Base-by-base conservation (phyloP, 352 stramenopile species). In the Pythium scleroteichum region DNA sequence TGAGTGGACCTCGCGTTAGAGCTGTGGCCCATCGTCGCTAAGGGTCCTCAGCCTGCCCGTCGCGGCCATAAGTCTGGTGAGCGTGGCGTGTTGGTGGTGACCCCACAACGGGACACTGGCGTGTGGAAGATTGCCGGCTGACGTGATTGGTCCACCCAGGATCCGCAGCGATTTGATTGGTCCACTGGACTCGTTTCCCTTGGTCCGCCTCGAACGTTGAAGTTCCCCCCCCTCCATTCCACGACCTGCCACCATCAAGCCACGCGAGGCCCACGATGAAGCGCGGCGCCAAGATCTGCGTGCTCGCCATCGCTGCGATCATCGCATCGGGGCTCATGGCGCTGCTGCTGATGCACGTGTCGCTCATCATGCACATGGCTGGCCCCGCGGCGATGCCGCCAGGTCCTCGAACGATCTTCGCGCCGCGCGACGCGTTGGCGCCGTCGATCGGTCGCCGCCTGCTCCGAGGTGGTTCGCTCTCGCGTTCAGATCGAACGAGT, bases 261-360 rank as follows among this genome's bases (percentile, higher is more conserved):
- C 40, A 20, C 3, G 10, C 45, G 22, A 27, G 10, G 22, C 2
- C 46, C 17, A 54, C 8, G n/a, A 59, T 59, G 52, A 59, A 59
- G 40, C 52, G 52, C 40, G 52, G 52, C 39, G 40, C 40, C 38
- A 59, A 59, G 40, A 41, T 59, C 52, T 40, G 39, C n/a, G 38
- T 41, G 26, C 52, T 59, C 52, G 39, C 17, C 17, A 8, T 50
- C 40, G 24, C 27, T 23, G 26, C 23, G 2, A 10, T 51, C 26
- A 2, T 59, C 14, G 24, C 26, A 3, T 42, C 52, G 52, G 52
- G 23, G n/a, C 22, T 42, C 17, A 27, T 50, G 39, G n/a, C 27
- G 24, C 49, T 59, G 4, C 24, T 59, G 24, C 1, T 59, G 17
- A 59, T 42, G 39, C 41, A 51, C 40, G 10, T 42, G 20, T 35